These are phyloP conservation scores for Puccinia horiana DNA, from an alignment of 1,284 basidiomycete genomes.

Conservation along the genomic window DNA sequence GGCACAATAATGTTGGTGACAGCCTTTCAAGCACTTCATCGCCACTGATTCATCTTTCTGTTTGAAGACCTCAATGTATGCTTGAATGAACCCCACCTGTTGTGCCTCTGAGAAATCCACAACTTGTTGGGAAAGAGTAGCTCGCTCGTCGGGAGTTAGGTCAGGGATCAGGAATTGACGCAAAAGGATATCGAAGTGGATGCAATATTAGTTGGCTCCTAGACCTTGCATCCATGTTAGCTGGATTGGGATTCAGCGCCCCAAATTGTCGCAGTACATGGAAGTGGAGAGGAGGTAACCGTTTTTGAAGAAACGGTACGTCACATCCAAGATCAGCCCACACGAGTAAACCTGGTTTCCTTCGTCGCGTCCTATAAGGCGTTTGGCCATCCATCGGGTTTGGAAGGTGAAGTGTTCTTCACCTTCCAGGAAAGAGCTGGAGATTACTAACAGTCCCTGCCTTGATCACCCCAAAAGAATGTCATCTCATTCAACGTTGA, in stretches of 20 bases:
- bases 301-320: neutral
- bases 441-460: neutral
- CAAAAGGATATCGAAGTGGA: neutral
- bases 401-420: no score
- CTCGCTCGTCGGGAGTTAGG: no score
- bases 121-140: no score
- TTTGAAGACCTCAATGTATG: no score
- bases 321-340: neutral
- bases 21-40: neutral
- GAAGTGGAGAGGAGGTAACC: no score
- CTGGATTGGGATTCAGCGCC: neutral
- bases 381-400: neutral
- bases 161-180: no score
- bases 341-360: neutral
- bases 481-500: neutral
- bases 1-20: neutral
- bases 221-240: neutral
- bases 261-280: neutral
- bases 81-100: no score
- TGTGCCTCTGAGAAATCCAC: no score
- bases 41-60: no score
- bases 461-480: neutral
- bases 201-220: neutral
- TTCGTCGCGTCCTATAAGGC: neutral
- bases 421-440: no score